Percentiles rank a stretch among this genome's conserved stretches.
phyloP scores from a whole-genome alignment of 495 filamentous ascomycete species.

The Aspergillus sclerotioniger region DNA sequence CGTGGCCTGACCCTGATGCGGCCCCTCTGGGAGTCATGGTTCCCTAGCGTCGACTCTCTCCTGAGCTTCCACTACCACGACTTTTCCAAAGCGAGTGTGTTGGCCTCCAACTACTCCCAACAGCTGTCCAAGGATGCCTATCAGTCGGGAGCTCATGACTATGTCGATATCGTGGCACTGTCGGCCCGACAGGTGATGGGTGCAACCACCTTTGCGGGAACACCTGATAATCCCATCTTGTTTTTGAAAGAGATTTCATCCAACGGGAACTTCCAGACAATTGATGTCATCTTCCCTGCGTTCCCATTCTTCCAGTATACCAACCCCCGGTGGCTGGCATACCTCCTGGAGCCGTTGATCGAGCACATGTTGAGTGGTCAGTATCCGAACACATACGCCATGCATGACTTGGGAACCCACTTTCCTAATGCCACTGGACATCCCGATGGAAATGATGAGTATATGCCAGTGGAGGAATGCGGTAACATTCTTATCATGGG shows the following conservation, averaged over 20 bases:
- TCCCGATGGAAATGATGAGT: slow-evolving; percentile 82
- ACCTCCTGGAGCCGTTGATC: slow-evolving; percentile 83
- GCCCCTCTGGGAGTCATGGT: slow-evolving; percentile 82
- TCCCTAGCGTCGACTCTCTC: slow-evolving; percentile 58
- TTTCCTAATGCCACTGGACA: slow-evolving; percentile 95
- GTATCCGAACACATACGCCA: slow-evolving; percentile 87
- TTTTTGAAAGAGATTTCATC: slow-evolving; percentile 96
- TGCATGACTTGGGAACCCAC: slow-evolving; percentile 87
- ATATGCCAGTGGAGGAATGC: slow-evolving; percentile 97
- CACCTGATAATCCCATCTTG: slow-evolving; percentile 75
- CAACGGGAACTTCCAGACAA: slow-evolving; percentile 91
- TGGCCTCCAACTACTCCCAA: slow-evolving; percentile 75
- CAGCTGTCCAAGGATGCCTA: slow-evolving; percentile 76
- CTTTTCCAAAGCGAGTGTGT: slow-evolving; percentile 56
- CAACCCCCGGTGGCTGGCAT: slow-evolving; percentile 87
- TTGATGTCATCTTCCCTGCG: slow-evolving; percentile 94
- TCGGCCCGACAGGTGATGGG: slow-evolving; percentile 91
- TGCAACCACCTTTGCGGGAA: slow-evolving; percentile 84
- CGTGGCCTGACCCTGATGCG: slow-evolving; percentile 80
- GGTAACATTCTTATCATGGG: slow-evolving; percentile 97
- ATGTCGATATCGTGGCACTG: slow-evolving; percentile 80
- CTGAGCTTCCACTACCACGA: slow-evolving; percentile 77
- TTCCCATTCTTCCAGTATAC: slow-evolving; percentile 97
- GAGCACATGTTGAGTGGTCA: slow-evolving; percentile 90
- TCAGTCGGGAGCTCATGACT: slow-evolving; percentile 46